A percentile compares a stretch with the other conserved stretches of the same genome.
These are phyloP conservation scores for Gossypium davidsonii DNA, from an alignment of 441 rosid species.

Conservation along the genomic window DNA sequence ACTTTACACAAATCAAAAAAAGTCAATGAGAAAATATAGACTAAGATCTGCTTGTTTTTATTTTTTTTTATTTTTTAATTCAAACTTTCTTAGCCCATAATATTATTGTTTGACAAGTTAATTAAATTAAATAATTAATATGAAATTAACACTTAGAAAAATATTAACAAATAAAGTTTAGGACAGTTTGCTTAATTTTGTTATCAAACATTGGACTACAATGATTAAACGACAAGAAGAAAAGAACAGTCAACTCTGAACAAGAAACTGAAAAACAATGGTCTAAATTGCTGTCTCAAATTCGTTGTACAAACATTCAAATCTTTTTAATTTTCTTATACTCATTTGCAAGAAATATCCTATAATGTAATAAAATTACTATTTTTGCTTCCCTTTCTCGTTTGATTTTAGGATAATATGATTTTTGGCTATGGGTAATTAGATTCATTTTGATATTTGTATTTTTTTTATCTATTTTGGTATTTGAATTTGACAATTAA, in stretches of 20 bases:
- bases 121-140: not conserved
- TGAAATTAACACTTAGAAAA: not conserved
- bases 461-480: no score
- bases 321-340: not conserved
- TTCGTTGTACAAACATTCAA: not conserved
- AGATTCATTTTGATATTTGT: no score
- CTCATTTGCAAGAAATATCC: not conserved
- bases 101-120: constrained; percentile 14
- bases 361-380: not conserved
- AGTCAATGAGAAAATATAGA: constrained; percentile 6
- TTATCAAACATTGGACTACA: constrained; percentile 20
- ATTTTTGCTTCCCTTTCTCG: not conserved
- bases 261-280: not conserved
- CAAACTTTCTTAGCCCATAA: constrained; percentile 23
- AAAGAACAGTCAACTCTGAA: constrained; percentile 11
- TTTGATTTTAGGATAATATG: not conserved
- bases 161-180: not conserved
- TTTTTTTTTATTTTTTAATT: constrained; percentile 7
- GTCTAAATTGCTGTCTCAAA: not conserved
- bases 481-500: no score
- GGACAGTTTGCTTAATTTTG: constrained; percentile 8
- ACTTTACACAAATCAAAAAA: not conserved
- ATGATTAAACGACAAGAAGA: constrained; percentile 15
- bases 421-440: no score
- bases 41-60: not conserved